Percentiles rank a stretch among this genome's conserved stretches.
These are phyloP conservation scores for Cordyceps fumosorosea DNA, from an alignment of 2,329 filamentous ascomycete species.

Conservation along the genomic window DNA sequence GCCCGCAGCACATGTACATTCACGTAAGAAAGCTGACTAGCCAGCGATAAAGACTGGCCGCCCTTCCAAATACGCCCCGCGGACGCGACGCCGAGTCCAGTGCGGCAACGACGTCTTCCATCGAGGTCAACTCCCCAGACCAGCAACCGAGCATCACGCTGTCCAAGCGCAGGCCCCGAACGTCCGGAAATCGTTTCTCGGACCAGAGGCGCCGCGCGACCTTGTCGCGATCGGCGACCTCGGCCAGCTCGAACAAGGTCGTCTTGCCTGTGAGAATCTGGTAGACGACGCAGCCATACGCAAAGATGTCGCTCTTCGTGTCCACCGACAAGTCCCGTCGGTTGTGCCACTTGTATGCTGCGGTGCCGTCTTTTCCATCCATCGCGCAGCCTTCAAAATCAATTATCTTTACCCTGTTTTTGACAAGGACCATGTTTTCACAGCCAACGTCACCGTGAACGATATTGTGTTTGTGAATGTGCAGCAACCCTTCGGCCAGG, in stretches of 20 bases:
- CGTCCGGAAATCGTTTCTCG: background rate
- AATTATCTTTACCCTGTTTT: background rate
- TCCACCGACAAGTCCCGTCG: background rate
- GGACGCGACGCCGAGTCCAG: background rate
- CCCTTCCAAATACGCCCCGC: too few species aligned
- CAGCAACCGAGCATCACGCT: background rate
- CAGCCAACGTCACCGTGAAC: constrained; percentile 10
- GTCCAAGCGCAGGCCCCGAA: background rate
- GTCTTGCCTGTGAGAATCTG: background rate
- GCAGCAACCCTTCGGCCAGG: background rate
- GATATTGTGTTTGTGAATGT: constrained; percentile 1
- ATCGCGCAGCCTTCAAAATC: background rate
- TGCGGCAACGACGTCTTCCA: background rate
- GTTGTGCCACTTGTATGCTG: background rate
- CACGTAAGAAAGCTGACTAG: too few species aligned
- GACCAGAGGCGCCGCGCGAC: background rate
- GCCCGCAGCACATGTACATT: too few species aligned
- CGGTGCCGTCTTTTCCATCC: background rate
- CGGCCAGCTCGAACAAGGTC: background rate
- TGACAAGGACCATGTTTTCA: constrained; percentile 8
- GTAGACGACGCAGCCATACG: background rate
- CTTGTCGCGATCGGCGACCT: background rate
- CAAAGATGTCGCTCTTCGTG: background rate
- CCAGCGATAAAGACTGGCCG: too few species aligned
- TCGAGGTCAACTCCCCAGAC: background rate